Evolutionary conservation across 192 early-diverging fungal genomes (phyloP), one percentile per base, ranked within the genome.

Genomic region (Dimargaris xerosporica): DNA sequence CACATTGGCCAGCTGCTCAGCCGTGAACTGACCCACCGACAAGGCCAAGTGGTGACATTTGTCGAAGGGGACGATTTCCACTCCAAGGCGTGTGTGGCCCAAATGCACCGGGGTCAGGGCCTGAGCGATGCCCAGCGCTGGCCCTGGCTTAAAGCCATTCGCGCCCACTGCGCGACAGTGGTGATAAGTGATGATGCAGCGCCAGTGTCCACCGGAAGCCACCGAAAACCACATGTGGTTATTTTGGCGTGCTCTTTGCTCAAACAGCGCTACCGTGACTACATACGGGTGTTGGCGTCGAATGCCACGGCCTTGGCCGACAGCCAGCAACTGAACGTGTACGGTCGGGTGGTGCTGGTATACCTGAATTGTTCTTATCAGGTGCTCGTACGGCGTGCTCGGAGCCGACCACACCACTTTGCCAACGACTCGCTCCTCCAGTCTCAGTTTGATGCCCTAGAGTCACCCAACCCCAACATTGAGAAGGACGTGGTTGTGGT

Each of bases 51-150:
- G 28, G 72, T 71, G 1, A 65, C 64, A 10, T 85, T 75, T 52
- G 67, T 88, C 23, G 86, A 88, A 45, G 86, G 80, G 0, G 86
- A 88, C 62, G 39, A 71, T n/a, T 67, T 84, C 42, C 86, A 88
- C 53, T 69, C 83, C 10, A 46, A 72, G 16, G 66, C 64, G 16
- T 82, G 78, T 69, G 69, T 82, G n/a, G 65, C 70, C 19, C 84
- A 84, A 62, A 88, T 88, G 86, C 63, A 77, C 12, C 51, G 58
- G 34, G 86, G 84, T 51, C 11, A 74, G 25, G 71, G 83, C 2
- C 68, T 88, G 31, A 62, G 61, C 0, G 86, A 88, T 59, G 79
- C 79, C 46, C 82, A 88, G 70, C 78, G 86, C 42, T 74, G 72
- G 69, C 80, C 82, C 0, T 88, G 86, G 84, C 72, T 87, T 39